Conservation (phyloP, 768 basidiomycete species). For the Boletales sp. region DNA sequence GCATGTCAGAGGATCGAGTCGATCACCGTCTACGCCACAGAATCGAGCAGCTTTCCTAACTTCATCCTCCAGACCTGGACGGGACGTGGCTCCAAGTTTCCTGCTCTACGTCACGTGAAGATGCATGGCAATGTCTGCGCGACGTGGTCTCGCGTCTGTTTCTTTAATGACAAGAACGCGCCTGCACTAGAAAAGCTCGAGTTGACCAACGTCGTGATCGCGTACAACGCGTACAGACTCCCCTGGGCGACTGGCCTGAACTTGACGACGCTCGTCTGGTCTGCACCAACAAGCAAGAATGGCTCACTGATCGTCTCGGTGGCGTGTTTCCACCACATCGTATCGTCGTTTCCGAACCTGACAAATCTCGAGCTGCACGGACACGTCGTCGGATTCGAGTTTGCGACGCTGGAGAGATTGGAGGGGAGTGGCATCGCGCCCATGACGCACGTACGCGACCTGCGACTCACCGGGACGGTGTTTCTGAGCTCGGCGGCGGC, state of each 20-base stretch:
- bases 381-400: slow-evolving; percentile 10
- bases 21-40: slow-evolving; percentile 13
- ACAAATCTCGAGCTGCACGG: slow-evolving; percentile 17
- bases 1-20: slow-evolving; percentile 14
- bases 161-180: slow-evolving; percentile 17
- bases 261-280: slow-evolving; percentile 23
- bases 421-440: slow-evolving; percentile 1
- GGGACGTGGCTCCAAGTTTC: slow-evolving; percentile 10
- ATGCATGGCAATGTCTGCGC: slow-evolving; percentile 15
- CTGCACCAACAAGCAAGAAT: slow-evolving; percentile 4
- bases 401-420: slow-evolving; percentile 1
- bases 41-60: slow-evolving; percentile 13
- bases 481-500: slow-evolving; percentile 13
- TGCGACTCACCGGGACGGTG: slow-evolving; percentile 8
- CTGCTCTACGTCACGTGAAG: slow-evolving; percentile 3
- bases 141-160: slow-evolving; percentile 16
- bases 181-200: slow-evolving; percentile 12
- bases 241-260: slow-evolving; percentile 11
- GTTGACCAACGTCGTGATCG: slow-evolving; percentile 17
- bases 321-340: slow-evolving; percentile 14
- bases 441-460: slow-evolving; percentile 8
- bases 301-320: slow-evolving; percentile 14
- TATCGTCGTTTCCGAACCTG: slow-evolving; percentile 19
- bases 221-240: slow-evolving; percentile 2
- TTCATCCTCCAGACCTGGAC: slow-evolving; percentile 21